Conservation (phyloP, 352 stramenopile genomes). For the Globisporangium paroecandrum region DNA sequence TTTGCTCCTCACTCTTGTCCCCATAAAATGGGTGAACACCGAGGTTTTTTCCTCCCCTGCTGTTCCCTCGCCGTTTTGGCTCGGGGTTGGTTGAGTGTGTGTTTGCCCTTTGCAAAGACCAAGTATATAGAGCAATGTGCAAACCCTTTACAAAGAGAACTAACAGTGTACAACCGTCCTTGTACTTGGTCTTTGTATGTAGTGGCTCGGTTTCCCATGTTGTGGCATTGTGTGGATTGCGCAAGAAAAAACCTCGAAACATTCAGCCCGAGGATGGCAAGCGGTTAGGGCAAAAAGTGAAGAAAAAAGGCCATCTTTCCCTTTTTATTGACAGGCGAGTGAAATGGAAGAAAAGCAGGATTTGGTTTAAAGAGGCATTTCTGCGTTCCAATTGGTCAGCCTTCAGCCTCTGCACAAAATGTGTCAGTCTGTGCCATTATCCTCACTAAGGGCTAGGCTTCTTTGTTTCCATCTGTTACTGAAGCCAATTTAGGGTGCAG, state of each 20-base stretch:
- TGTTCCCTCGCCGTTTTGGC: too few species aligned
- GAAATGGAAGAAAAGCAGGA: neutral
- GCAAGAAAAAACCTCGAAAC: neutral
- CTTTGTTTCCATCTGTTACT: conserved; percentile 2
- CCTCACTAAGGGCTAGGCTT: neutral
- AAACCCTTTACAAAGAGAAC: too few species aligned
- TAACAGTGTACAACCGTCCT: too few species aligned
- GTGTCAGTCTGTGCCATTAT: neutral
- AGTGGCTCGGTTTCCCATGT: neutral
- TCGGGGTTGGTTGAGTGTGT: too few species aligned
- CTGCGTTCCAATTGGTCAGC: too few species aligned
- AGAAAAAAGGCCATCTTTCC: neutral
- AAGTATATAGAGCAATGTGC: too few species aligned
- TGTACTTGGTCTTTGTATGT: too few species aligned
- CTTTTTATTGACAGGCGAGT: neutral
- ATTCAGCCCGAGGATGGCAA: neutral
- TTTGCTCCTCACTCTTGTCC: neutral
- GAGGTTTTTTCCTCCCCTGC: neutral
- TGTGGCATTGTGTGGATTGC: neutral
- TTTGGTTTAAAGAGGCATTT: neutral
- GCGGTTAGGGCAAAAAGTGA: neutral
- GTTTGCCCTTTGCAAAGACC: too few species aligned
- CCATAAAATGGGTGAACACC: neutral
- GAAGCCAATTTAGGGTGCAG: neutral
- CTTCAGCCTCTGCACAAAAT: neutral